phyloP scores from a whole-genome alignment of 202 grass and related monocot genomes.

The Zoysia matrella region DNA sequence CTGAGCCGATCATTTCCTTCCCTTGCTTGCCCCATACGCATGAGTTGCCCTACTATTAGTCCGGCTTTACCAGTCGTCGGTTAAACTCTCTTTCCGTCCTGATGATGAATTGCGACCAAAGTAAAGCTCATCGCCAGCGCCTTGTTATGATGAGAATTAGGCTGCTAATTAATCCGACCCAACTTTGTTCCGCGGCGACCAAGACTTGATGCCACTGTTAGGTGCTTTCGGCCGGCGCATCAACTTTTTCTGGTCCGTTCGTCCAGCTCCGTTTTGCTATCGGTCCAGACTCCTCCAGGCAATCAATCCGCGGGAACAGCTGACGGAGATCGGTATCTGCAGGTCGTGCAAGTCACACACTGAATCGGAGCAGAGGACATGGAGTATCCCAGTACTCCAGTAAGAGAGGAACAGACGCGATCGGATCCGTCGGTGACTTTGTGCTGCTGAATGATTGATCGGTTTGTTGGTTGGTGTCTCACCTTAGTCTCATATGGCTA shows the following conservation, averaged over 20 bases:
- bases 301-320: not conserved
- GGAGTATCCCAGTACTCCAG: no score
- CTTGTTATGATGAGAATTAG: not conserved
- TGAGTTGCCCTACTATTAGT: not conserved
- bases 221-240: slow-evolving; percentile 21
- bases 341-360: not conserved
- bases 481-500: not conserved
- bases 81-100: not conserved
- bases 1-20: not conserved
- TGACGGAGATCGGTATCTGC: no score
- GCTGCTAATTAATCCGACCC: not conserved
- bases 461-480: not conserved
- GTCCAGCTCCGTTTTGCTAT: not conserved
- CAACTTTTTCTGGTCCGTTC: not conserved
- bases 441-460: not conserved
- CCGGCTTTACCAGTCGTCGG: not conserved
- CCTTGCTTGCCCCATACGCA: slow-evolving; percentile 41
- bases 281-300: not conserved
- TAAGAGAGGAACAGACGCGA: not conserved
- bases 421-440: not conserved
- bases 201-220: not conserved
- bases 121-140: not conserved
- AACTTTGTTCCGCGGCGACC: not conserved
- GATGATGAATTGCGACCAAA: slow-evolving; percentile 20
- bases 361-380: not conserved